Conservation (phyloP, 2,329 filamentous ascomycete species). For the Penicillium fuscoglaucum region DNA sequence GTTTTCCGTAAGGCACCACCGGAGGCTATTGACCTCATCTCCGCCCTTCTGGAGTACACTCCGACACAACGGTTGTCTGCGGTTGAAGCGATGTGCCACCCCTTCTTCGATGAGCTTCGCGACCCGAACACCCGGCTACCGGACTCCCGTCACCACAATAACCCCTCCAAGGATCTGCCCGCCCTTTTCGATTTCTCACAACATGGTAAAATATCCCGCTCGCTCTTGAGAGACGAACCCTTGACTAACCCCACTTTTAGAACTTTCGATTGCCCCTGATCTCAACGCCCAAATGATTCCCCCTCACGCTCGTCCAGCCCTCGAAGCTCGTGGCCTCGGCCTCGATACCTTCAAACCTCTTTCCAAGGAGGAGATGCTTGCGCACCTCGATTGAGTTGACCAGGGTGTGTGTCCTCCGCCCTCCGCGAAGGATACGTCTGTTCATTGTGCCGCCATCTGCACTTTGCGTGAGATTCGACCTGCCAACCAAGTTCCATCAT, state of each 20-base stretch:
- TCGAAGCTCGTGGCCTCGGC: slow-evolving; percentile 78
- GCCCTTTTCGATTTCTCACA: slow-evolving; percentile 88
- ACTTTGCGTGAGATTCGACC: slow-evolving; percentile 27
- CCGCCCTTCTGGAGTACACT: slow-evolving; percentile 90
- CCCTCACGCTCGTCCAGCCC: slow-evolving; percentile 70
- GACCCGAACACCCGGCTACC: slow-evolving; percentile 88
- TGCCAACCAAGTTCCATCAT: slow-evolving; percentile 19
- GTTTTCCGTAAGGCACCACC: slow-evolving; percentile 95
- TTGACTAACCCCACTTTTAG: slow-evolving; percentile 50
- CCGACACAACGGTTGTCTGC: slow-evolving; percentile 92
- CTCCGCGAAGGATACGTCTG: slow-evolving; percentile 41
- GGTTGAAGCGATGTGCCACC: slow-evolving; percentile 95
- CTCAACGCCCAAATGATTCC: slow-evolving; percentile 89
- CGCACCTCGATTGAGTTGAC: slow-evolving; percentile 80
- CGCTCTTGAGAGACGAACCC: background rate
- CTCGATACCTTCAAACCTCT: slow-evolving; percentile 92
- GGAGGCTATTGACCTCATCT: slow-evolving; percentile 93
- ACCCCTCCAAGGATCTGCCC: slow-evolving; percentile 77
- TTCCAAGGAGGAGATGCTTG: slow-evolving; percentile 94
- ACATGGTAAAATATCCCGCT: slow-evolving; percentile 67
- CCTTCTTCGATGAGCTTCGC: slow-evolving; percentile 96
- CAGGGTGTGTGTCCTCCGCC: slow-evolving; percentile 31
- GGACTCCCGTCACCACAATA: slow-evolving; percentile 87
- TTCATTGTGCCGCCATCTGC: slow-evolving; percentile 37
- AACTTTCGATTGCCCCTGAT: slow-evolving; percentile 90